These are phyloP conservation scores for Vanderwaltozyma polyspora DNA, from an alignment of 805 yeast species.

Conservation along the genomic window DNA sequence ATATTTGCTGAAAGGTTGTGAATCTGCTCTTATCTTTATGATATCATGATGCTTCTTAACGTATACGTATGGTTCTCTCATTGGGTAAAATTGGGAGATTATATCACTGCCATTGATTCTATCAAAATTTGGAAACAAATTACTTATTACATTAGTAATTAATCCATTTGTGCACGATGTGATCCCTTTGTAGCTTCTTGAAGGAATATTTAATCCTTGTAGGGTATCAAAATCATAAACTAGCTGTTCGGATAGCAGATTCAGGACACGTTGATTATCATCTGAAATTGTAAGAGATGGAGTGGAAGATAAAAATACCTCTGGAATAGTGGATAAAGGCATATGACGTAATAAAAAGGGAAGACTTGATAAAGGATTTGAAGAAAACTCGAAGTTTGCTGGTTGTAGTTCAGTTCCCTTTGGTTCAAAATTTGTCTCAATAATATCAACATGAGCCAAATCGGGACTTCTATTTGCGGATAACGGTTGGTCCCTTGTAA, in stretches of 20 bases:
- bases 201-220: slow-evolving; percentile 44
- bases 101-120: slow-evolving; percentile 20
- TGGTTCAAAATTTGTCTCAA: not conserved
- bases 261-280: slow-evolving; percentile 16
- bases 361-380: slow-evolving; percentile 18
- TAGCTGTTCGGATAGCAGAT: slow-evolving; percentile 22
- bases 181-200: slow-evolving; percentile 31
- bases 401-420: not conserved
- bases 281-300: slow-evolving; percentile 12
- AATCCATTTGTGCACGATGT: slow-evolving; percentile 12
- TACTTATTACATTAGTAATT: slow-evolving; percentile 12
- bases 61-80: slow-evolving; percentile 21
- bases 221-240: slow-evolving; percentile 35
- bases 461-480: not conserved
- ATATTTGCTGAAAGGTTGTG: slow-evolving; percentile 46
- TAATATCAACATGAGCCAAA: not conserved
- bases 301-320: slow-evolving; percentile 27
- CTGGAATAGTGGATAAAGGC: slow-evolving; percentile 53
- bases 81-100: slow-evolving; percentile 15
- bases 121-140: slow-evolving; percentile 15
- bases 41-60: slow-evolving; percentile 24
- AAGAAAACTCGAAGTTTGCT: slow-evolving; percentile 2
- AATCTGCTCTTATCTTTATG: slow-evolving; percentile 35
- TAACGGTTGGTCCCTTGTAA: not conserved
- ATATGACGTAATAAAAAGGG: slow-evolving; percentile 59